Percentiles rank a stretch among this genome's conserved stretches.
Evolutionary conservation across 169 alveolate genomes (phyloP).

Genomic region (Plasmodium knowlesi): DNA sequence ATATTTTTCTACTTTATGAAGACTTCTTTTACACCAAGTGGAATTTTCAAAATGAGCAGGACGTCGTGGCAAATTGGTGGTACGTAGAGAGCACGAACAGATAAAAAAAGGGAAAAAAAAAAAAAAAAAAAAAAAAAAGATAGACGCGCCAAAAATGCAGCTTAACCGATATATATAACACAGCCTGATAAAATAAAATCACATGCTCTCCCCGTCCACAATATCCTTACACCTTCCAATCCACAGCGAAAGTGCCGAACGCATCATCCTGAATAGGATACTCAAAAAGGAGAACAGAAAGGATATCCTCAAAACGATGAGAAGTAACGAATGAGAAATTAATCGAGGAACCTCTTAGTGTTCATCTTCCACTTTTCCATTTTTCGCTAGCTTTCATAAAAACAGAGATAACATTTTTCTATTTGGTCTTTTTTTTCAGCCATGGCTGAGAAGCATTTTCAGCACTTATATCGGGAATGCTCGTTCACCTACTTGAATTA

Average conservation of each 20-base stretch:
- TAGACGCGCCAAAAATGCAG: neutral
- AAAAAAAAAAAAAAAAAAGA: neutral
- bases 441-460: constrained; percentile 25
- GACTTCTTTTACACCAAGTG: constrained; percentile 46
- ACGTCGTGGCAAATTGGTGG: constrained; percentile 55
- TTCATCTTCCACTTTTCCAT: neutral
- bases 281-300: constrained; percentile 59
- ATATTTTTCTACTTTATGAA: constrained; percentile 58
- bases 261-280: constrained; percentile 53
- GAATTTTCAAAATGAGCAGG: constrained; percentile 65
- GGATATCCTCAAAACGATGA: constrained; percentile 27
- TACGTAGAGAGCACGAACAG: neutral
- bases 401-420: neutral
- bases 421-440: neutral
- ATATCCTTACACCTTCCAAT: neutral
- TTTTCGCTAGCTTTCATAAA: neutral
- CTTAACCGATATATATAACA: neutral
- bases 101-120: neutral
- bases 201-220: neutral
- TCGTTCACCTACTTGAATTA: constrained; percentile 26
- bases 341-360: neutral
- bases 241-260: constrained; percentile 41
- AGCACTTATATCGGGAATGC: neutral
- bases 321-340: constrained; percentile 27
- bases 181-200: neutral